A percentile compares a stretch with the other conserved stretches of the same genome.
Evolutionary conservation across 164 flowering plant species (phyloP).

Genomic region (Kalanchoe fedtschenkoi): DNA sequence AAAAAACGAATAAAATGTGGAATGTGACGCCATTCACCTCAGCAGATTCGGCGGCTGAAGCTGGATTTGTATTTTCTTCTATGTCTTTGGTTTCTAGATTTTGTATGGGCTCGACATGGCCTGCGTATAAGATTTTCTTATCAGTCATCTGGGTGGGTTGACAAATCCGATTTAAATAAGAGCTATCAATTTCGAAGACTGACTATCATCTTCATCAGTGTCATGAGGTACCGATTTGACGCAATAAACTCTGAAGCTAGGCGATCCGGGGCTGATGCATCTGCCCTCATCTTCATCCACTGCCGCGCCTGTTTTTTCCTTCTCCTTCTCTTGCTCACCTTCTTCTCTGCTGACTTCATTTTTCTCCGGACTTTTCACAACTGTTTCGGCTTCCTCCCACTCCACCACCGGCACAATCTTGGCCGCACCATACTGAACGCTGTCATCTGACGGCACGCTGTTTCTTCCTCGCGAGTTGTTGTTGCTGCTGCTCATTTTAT

Average conservation of each 20-base stretch:
- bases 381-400: neutral
- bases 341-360: neutral
- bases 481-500: neutral
- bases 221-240: neutral
- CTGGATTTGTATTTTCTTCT: neutral
- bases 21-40: neutral
- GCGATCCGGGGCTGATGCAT: constrained; percentile 16
- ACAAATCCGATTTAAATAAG: neutral
- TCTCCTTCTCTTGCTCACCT: neutral
- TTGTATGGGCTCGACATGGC: neutral
- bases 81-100: neutral
- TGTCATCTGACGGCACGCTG: neutral
- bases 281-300: neutral
- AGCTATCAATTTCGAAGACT: neutral
- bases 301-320: neutral
- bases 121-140: neutral
- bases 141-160: neutral
- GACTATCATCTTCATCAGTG: constrained; percentile 4
- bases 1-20: neutral
- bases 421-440: neutral
- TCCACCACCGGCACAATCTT: neutral
- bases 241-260: constrained; percentile 22
- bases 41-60: neutral
- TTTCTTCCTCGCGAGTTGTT: neutral
- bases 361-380: neutral